Percentiles rank a stretch among this genome's conserved stretches.
These are phyloP conservation scores for Earliella scabrosa DNA, from an alignment of 1,284 basidiomycete species.

Conservation along the genomic window DNA sequence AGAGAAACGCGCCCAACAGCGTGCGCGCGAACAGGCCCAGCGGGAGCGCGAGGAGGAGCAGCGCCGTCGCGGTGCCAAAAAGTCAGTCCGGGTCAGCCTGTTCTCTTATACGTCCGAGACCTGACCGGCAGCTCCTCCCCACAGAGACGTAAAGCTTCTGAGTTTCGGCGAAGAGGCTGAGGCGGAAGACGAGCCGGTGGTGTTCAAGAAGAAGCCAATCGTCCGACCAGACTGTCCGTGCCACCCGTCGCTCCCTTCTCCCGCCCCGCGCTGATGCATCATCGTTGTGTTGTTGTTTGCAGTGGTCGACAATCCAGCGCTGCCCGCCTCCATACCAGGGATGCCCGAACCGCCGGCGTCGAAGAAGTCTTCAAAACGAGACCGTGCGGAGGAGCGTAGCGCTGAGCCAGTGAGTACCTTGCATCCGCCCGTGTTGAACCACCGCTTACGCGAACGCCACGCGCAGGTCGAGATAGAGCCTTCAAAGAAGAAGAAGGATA, in stretches of 20 bases:
- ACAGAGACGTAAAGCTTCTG: conserved; percentile 85
- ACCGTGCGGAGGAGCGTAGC: conserved; percentile 16
- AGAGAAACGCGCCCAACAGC: conserved; percentile 83
- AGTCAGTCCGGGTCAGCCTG: conserved; percentile 51
- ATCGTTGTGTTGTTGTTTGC: not conserved
- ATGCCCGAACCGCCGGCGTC: conserved; percentile 18
- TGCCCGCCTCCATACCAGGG: conserved; percentile 32
- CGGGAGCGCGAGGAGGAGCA: conserved; percentile 78
- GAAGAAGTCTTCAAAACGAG: conserved; percentile 27
- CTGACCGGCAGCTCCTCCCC: not conserved
- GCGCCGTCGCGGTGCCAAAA: conserved; percentile 79
- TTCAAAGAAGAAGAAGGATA: conserved; percentile 46
- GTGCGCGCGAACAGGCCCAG: conserved; percentile 76
- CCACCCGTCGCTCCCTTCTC: not conserved
- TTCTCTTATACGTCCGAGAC: too few species aligned
- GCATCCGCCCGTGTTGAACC: too few species aligned
- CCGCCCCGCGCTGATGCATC: not conserved
- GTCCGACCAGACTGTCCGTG: conserved; percentile 79
- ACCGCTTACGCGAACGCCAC: too few species aligned
- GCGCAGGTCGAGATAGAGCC: conserved; percentile 41
- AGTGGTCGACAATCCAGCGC: conserved; percentile 58
- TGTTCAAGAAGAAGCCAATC: conserved; percentile 79
- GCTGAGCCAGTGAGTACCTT: conserved; percentile 10
- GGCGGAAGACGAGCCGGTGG: conserved; percentile 50
- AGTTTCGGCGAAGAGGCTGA: conserved; percentile 88